phyloP scores from a whole-genome alignment of 2,329 filamentous ascomycete genomes.

The Fusarium musae region DNA sequence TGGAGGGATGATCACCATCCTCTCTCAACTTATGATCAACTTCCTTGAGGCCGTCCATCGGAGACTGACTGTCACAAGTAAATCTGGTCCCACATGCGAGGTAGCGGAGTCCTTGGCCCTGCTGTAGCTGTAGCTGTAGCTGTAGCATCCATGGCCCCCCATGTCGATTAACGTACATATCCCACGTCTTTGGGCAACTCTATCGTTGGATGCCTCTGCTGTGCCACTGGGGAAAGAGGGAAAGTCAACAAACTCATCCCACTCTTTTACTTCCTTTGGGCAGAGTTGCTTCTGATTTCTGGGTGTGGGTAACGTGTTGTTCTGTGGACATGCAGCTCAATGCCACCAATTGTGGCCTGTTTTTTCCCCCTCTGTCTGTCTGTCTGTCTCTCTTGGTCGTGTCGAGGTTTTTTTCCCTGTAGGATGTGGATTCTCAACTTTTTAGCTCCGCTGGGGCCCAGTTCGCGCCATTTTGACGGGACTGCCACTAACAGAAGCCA shows the following conservation, averaged over 20 bases:
- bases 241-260: conserved; percentile 8
- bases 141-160: conserved; percentile 8
- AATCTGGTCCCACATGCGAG: conserved; percentile 28
- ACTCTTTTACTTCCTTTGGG: conserved; percentile 6
- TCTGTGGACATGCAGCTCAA: conserved; percentile 10
- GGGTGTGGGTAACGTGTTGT: conserved; percentile 31
- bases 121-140: not conserved
- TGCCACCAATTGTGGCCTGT: conserved; percentile 33
- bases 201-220: conserved; percentile 12
- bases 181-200: conserved; percentile 11
- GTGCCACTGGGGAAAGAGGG: conserved; percentile 1
- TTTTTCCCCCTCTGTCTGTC: conserved; percentile 1
- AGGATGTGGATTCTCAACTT: conserved; percentile 19
- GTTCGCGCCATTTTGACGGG: conserved; percentile 32
- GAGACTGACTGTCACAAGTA: conserved; percentile 20
- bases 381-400: not conserved
- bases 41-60: conserved; percentile 1
- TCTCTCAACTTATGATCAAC: not conserved
- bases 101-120: conserved; percentile 28
- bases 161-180: not conserved
- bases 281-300: conserved; percentile 2
- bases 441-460: conserved; percentile 23
- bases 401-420: conserved; percentile 20
- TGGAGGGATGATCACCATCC: conserved; percentile 18
- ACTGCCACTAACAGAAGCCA: conserved; percentile 1